Evolutionary conservation across 305 asterid genomes (phyloP), one percentile per base, ranked within the genome.

Genomic region (Lippia alba): DNA sequence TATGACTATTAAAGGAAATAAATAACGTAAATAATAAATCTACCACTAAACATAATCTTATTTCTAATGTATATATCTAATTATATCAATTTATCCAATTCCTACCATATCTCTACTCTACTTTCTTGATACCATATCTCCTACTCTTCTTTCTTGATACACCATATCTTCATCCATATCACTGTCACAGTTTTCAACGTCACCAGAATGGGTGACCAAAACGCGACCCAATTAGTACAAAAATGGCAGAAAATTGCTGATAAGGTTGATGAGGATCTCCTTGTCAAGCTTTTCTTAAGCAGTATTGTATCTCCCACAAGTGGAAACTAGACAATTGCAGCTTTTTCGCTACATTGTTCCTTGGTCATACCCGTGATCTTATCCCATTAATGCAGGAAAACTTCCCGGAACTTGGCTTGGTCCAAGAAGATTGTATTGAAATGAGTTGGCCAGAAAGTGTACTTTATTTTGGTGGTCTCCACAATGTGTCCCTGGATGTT

Each of bases 101-200:
- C n/a, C n/a, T n/a, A n/a, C n/a, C n/a, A n/a, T n/a, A n/a, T n/a
- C n/a, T n/a, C n/a, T n/a, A n/a, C n/a, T n/a, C n/a, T n/a, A n/a
- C n/a, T n/a, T n/a, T n/a, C n/a, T n/a, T n/a, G n/a, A n/a, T n/a
- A n/a, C n/a, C n/a, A n/a, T n/a, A n/a, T n/a, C n/a, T n/a, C n/a
- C n/a, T n/a, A n/a, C n/a, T n/a, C n/a, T n/a, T n/a, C n/a, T n/a
- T n/a, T n/a, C n/a, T n/a, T n/a, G n/a, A n/a, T n/a, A n/a, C n/a
- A n/a, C n/a, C n/a, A n/a, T n/a, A n/a, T n/a, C n/a, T n/a, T n/a
- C n/a, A n/a, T n/a, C n/a, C n/a, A n/a, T n/a, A n/a, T n/a, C n/a
- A n/a, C n/a, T n/a, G 75, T 77, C 11, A 77, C 78, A 1, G 58
- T 56, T 53, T 63, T 77, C 61, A 73, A 56, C 45, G 67, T 77